A percentile compares a stretch with the other conserved stretches of the same genome.
Conservation (phyloP, 257 asterid genomes). For the Ajuga chamaepitys region DNA sequence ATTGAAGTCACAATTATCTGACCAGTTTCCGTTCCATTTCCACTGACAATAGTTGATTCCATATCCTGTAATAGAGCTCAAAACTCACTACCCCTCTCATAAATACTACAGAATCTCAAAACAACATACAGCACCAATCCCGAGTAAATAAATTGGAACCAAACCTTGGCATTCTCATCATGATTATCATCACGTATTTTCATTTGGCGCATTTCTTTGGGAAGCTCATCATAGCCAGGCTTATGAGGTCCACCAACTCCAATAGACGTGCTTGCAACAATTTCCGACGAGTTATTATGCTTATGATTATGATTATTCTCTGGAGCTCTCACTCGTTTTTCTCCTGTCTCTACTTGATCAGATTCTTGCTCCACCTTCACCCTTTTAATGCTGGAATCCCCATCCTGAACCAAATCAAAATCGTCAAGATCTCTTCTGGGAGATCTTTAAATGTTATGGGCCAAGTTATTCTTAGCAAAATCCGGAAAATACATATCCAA, state of each 20-base stretch:
- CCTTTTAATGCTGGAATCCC: conserved; percentile 48
- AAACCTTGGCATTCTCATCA: conserved; percentile 50
- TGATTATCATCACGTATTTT: conserved; percentile 35
- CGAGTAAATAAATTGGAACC: background rate
- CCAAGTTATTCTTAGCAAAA: background rate
- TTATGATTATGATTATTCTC: conserved; percentile 29
- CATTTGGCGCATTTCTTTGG: conserved; percentile 43
- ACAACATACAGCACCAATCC: background rate
- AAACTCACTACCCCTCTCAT: background rate
- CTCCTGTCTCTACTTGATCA: conserved; percentile 29
- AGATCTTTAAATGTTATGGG: background rate
- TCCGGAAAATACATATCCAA: background rate
- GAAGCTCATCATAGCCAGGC: conserved; percentile 36
- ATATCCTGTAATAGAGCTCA: conserved; percentile 33
- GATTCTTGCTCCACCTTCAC: conserved; percentile 45
- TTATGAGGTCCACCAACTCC: conserved; percentile 25
- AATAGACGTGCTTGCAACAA: conserved; percentile 31
- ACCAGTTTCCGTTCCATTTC: conserved; percentile 82
- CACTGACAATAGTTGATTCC: conserved; percentile 66
- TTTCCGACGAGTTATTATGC: conserved; percentile 23
- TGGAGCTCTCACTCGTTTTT: conserved; percentile 22
- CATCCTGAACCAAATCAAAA: conserved; percentile 35
- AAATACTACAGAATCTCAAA: background rate
- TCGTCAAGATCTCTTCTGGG: background rate
- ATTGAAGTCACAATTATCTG: conserved; percentile 71